Percentiles rank a stretch among this genome's conserved stretches.
Conservation (phyloP, 2,329 filamentous ascomycete genomes). For the Sclerotinia glacialis region DNA sequence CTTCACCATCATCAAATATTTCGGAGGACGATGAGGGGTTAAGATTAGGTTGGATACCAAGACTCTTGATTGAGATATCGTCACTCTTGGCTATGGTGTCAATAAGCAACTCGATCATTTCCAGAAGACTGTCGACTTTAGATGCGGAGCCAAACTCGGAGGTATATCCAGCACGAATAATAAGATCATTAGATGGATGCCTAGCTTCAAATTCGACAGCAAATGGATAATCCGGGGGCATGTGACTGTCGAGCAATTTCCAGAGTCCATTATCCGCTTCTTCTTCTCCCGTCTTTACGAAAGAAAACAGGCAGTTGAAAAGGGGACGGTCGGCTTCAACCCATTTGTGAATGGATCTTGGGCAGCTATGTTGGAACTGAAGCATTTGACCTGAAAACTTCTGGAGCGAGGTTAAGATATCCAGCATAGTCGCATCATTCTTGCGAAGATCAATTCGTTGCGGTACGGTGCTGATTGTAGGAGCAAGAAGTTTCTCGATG, state of each 20-base stretch:
- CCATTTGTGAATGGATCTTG: conserved; percentile 14
- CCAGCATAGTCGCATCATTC: background rate
- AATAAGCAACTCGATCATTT: conserved; percentile 7
- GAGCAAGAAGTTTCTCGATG: conserved; percentile 44
- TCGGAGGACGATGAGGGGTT: background rate
- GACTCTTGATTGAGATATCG: conserved; percentile 1
- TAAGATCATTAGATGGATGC: background rate
- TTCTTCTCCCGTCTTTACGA: conserved; percentile 7
- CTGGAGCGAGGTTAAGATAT: conserved; percentile 7
- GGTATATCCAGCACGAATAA: conserved; percentile 2
- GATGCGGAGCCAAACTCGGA: background rate
- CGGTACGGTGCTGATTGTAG: conserved; percentile 45
- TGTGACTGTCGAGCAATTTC: conserved; percentile 6
- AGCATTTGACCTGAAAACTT: conserved; percentile 8
- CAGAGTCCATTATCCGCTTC: conserved; percentile 3
- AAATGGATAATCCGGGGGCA: conserved; percentile 14
- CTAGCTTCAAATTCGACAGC: conserved; percentile 15
- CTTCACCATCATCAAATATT: background rate
- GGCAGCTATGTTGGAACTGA: conserved; percentile 1
- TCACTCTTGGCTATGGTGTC: background rate
- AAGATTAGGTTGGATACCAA: background rate
- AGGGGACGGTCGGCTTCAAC: conserved; percentile 10
- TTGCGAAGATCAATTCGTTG: conserved; percentile 38
- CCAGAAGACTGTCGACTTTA: background rate
- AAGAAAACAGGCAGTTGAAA: conserved; percentile 12